Evolutionary conservation across 805 yeast genomes (phyloP).

Genomic region (Suhomyces faveliae): DNA sequence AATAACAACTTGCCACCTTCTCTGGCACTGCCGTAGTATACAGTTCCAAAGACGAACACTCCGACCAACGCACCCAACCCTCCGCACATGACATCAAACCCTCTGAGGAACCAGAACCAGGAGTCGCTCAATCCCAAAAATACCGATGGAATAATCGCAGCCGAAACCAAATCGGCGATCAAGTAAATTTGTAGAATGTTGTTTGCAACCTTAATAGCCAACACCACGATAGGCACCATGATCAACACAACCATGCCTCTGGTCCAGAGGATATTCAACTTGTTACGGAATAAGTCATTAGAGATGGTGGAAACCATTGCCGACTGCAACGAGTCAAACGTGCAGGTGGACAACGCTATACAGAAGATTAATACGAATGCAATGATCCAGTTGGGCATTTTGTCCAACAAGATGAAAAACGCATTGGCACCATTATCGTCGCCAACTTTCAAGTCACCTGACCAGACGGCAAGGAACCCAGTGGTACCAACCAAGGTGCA

Average conservation of each 20-base stretch:
- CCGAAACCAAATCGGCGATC: constrained; percentile 86
- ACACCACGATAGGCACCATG: constrained; percentile 84
- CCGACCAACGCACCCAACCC: constrained; percentile 80
- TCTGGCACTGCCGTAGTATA: constrained; percentile 68
- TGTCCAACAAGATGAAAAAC: constrained; percentile 65
- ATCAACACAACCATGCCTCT: constrained; percentile 69
- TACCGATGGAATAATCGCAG: constrained; percentile 81
- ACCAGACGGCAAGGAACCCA: constrained; percentile 90
- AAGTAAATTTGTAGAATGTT: constrained; percentile 83
- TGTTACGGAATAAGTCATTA: constrained; percentile 86
- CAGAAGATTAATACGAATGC: constrained; percentile 79
- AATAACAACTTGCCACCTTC: constrained; percentile 77
- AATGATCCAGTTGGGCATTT: constrained; percentile 82
- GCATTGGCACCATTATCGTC: constrained; percentile 64
- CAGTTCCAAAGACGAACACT: constrained; percentile 80
- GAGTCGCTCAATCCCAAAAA: constrained; percentile 71
- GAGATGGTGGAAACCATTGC: constrained; percentile 87
- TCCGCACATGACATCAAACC: constrained; percentile 78
- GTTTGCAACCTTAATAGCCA: constrained; percentile 78
- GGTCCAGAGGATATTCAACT: constrained; percentile 60
- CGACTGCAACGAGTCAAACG: constrained; percentile 85
- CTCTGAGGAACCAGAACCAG: constrained; percentile 65
- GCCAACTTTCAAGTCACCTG: constrained; percentile 57
- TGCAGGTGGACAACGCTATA: constrained; percentile 76
- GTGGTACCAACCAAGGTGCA: constrained; percentile 75